phyloP scores from a whole-genome alignment of 164 flowering plant genomes.

The Liquidambar formosana region DNA sequence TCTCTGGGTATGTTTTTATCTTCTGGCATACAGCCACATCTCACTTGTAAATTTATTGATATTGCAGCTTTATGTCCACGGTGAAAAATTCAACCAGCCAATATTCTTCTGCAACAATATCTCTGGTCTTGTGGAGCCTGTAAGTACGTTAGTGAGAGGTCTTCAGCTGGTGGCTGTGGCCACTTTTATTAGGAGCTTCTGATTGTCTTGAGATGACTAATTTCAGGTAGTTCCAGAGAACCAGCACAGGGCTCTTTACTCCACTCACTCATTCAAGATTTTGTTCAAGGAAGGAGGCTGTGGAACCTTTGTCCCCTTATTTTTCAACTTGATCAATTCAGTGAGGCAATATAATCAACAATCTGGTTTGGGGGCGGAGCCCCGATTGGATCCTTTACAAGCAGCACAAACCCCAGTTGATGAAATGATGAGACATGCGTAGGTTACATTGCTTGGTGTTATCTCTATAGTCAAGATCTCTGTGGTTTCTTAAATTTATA shows the following conservation, averaged over 20 bases:
- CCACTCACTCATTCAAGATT: slow-evolving; percentile 89
- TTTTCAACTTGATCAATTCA: slow-evolving; percentile 72
- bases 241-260: slow-evolving; percentile 79
- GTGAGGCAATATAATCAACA: slow-evolving; percentile 74
- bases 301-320: slow-evolving; percentile 92
- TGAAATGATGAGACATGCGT: slow-evolving; percentile 99
- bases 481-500: background rate
- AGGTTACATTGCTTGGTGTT: slow-evolving; percentile 29
- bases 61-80: slow-evolving; percentile 74
- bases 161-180: background rate
- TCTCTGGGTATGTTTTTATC: background rate
- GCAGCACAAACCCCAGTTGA: slow-evolving; percentile 95
- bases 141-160: slow-evolving; percentile 36
- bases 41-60: slow-evolving; percentile 8
- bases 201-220: background rate
- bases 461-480: background rate
- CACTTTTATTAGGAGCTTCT: slow-evolving; percentile 2
- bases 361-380: slow-evolving; percentile 23
- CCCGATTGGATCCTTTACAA: slow-evolving; percentile 75
- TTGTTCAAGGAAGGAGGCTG: slow-evolving; percentile 98
- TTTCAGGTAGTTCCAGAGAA: slow-evolving; percentile 84
- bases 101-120: slow-evolving; percentile 95
- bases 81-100: slow-evolving; percentile 89
- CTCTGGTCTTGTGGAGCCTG: slow-evolving; percentile 96
- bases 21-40: background rate